Base-by-base conservation (phyloP, 306 rosid species). In the Trifolium pratense region DNA sequence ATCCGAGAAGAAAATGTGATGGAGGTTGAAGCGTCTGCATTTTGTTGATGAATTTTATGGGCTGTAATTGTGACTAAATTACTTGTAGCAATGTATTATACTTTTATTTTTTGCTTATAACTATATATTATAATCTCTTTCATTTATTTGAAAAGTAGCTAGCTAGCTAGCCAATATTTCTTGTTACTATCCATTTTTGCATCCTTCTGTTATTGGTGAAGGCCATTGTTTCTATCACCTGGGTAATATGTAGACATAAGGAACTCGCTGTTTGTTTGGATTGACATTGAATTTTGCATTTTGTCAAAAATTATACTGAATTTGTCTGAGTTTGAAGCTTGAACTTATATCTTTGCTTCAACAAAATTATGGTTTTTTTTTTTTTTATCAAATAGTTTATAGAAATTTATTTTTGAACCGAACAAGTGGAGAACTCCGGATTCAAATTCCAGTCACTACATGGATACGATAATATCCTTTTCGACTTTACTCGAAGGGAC, bases 91-190 rank as follows among this genome's bases (percentile, higher is more conserved):
- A 6, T 18, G 14, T 31, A 10, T 4, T 9, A 36, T 36, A 42
- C 16, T 5, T 68, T 69, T 74, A 69, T 52, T 17, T 25, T 56
- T 82, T 75, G 32, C 37, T 36, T 26, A 25, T 73, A 23, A 25
- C 48, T 20, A 56, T 78, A 20, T 57, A 53, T n/a, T 56, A 23
- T 36, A 53, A 52, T 17, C 13, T 76, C 63, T 68, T 58, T 13
- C 31, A 8, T 64, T 29, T 42, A 62, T 61, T 62, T 49, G 13
- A 13, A 32, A 26, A 31, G 9, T 63, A 29, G 57, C 7, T 57
- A 21, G n/a, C n/a, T n/a, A n/a, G n/a, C n/a, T n/a, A 37, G 75
- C 20, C 12, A 46, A 7, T 46, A 18, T 48, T 59, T 49, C 36
- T 59, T 16, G 9, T 67, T 26, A 58, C 11, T 1, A 7, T 23